Percentiles rank a stretch among this genome's conserved stretches.
These are phyloP conservation scores for Sphagnum fallax DNA, from an alignment of 228 moss, liverwort and hornwort genomes.

Conservation along the genomic window DNA sequence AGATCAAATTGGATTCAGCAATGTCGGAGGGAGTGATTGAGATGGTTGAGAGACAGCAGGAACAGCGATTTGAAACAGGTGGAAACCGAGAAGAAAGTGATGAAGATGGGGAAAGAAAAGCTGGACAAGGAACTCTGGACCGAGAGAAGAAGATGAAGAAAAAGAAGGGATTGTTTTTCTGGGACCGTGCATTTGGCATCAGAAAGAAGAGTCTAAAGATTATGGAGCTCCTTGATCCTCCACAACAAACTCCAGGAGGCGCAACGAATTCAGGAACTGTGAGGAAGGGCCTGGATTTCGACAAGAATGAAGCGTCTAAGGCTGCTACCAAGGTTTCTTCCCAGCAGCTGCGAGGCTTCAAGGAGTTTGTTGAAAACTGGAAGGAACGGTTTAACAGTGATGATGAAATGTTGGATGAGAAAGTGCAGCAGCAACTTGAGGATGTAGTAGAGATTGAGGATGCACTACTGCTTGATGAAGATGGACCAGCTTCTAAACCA, in stretches of 20 bases:
- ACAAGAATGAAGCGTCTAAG: not conserved
- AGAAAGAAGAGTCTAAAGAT: slow-evolving; percentile 29
- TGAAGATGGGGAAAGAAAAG: slow-evolving; percentile 26
- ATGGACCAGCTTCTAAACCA: slow-evolving; percentile 32
- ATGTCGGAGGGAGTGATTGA: too few relatives aligned
- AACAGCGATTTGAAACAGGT: slow-evolving; percentile 10
- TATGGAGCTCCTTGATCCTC: not conserved
- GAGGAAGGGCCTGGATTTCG: too few relatives aligned
- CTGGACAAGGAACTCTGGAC: slow-evolving; percentile 21
- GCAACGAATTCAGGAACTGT: not conserved
- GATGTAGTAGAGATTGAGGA: slow-evolving; percentile 79
- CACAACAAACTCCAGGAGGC: not conserved
- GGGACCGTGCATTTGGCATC: slow-evolving; percentile 53
- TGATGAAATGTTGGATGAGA: slow-evolving; percentile 77
- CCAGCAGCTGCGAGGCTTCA: slow-evolving; percentile 34
- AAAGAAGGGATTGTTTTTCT: slow-evolving; percentile 39
- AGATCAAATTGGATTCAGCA: too few relatives aligned
- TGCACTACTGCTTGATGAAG: slow-evolving; percentile 67
- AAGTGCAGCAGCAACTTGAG: slow-evolving; percentile 61
- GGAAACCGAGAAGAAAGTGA: slow-evolving; percentile 15
- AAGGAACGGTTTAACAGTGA: slow-evolving; percentile 68
- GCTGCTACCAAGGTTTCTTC: slow-evolving; percentile 34
- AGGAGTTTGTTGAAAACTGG: slow-evolving; percentile 65
- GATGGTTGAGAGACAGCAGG: not conserved
- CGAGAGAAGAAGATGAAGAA: slow-evolving; percentile 19